These are phyloP conservation scores for Cladosporium sp. DNA, from an alignment of 2,329 filamentous ascomycete genomes.

Conservation along the genomic window DNA sequence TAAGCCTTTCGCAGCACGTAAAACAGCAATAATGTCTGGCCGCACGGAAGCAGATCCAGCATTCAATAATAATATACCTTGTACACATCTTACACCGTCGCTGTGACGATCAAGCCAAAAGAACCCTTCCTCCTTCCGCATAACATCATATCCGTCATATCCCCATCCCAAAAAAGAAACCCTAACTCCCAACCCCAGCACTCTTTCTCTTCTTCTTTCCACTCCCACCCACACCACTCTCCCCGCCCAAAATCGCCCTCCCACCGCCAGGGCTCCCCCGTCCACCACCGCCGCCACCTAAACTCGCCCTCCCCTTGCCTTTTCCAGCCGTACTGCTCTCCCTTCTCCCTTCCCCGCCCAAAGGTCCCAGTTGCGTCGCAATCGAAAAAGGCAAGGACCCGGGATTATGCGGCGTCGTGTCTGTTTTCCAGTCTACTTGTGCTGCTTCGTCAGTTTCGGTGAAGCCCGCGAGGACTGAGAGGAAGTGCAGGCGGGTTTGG, in stretches of 20 bases:
- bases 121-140: neutral
- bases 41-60: neutral
- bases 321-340: neutral
- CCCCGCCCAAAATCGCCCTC: neutral
- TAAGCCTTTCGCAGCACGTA: too few species aligned
- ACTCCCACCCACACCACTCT: neutral
- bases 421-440: slow-evolving; percentile 23
- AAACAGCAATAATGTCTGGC: neutral
- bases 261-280: neutral
- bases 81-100: neutral
- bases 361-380: neutral
- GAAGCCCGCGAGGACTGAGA: slow-evolving; percentile 28
- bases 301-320: slow-evolving; percentile 7
- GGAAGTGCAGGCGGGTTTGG: slow-evolving; percentile 31
- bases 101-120: neutral
- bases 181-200: neutral
- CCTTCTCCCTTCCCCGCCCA: neutral
- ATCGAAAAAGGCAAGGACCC: neutral
- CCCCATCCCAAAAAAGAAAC: too few species aligned
- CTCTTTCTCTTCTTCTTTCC: slow-evolving; percentile 11
- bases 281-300: neutral
- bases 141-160: neutral
- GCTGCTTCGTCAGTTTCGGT: slow-evolving; percentile 17
- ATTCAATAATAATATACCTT: neutral
- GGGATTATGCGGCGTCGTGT: slow-evolving; percentile 19